A percentile compares a stretch with the other conserved stretches of the same genome.
These are phyloP conservation scores for Suillus cothurnatus DNA, from an alignment of 768 basidiomycete species.

Conservation along the genomic window DNA sequence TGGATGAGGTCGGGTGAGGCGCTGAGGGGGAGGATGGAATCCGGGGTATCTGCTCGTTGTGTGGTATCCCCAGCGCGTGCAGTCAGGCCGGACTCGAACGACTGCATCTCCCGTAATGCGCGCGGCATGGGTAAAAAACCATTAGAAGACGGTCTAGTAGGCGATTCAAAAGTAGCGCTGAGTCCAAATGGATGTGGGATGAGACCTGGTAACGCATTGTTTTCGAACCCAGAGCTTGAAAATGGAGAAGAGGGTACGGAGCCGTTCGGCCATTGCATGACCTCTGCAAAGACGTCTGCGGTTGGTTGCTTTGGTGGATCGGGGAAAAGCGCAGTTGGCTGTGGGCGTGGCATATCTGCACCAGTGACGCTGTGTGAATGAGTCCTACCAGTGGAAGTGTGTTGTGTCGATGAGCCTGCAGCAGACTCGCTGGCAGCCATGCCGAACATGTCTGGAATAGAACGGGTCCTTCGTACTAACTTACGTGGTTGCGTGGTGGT, in stretches of 20 bases:
- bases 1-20: background rate
- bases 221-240: conserved; percentile 24
- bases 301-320: conserved; percentile 30
- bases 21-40: conserved; percentile 11
- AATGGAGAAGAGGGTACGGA: conserved; percentile 42
- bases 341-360: conserved; percentile 56
- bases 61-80: conserved; percentile 55
- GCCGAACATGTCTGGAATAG: conserved; percentile 61
- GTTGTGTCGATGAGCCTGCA: conserved; percentile 33
- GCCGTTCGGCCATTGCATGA: conserved; percentile 59
- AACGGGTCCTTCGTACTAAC: conserved; percentile 67
- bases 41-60: conserved; percentile 16
- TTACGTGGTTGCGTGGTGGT: conserved; percentile 43
- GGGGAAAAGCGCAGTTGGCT: conserved; percentile 25
- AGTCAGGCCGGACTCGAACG: conserved; percentile 82
- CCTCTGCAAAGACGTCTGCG: conserved; percentile 62
- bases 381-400: conserved; percentile 50
- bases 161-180: conserved; percentile 63
- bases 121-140: conserved; percentile 51
- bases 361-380: conserved; percentile 83
- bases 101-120: conserved; percentile 80
- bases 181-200: conserved; percentile 64
- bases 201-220: conserved; percentile 19
- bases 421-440: conserved; percentile 29
- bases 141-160: conserved; percentile 45